Conservation (phyloP, 2,329 filamentous ascomycete species). For the Aspergillus fischeri region DNA sequence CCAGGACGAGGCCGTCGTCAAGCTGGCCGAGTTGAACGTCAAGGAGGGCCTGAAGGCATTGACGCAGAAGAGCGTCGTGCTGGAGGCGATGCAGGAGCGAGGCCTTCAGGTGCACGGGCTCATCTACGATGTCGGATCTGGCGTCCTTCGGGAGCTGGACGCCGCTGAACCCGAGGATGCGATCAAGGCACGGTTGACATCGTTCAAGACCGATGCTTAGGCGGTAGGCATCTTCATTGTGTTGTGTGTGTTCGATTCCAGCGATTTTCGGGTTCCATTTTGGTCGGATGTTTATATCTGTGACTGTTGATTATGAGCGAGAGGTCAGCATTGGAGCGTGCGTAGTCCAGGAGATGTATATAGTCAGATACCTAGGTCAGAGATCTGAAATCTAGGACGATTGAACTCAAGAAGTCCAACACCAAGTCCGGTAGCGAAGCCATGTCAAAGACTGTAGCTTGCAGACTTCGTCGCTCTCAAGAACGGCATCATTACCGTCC, state of each 20-base stretch:
- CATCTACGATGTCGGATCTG: conserved; percentile 63
- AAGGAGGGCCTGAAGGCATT: conserved; percentile 63
- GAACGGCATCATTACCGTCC: background rate
- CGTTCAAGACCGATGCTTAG: conserved; percentile 35
- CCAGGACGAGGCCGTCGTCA: conserved; percentile 50
- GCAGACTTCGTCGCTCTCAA: background rate
- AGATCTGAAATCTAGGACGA: background rate
- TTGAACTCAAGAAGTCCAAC: background rate
- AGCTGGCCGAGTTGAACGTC: conserved; percentile 75
- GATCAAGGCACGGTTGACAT: conserved; percentile 35
- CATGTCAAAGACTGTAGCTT: background rate
- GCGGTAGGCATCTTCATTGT: background rate
- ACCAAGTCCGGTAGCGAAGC: background rate
- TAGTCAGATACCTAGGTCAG: background rate
- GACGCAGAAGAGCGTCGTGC: conserved; percentile 64
- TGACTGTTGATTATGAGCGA: background rate
- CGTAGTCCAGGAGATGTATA: background rate
- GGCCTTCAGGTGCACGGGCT: conserved; percentile 73
- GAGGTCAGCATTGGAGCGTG: background rate
- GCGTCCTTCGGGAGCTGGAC: conserved; percentile 53
- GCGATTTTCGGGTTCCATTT: background rate
- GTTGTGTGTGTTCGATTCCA: background rate
- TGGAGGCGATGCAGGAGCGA: conserved; percentile 66
- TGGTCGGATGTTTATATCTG: background rate
- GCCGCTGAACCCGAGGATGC: conserved; percentile 38